These are phyloP conservation scores for Croton laevigatus DNA, from an alignment of 441 rosid species.

Conservation along the genomic window DNA sequence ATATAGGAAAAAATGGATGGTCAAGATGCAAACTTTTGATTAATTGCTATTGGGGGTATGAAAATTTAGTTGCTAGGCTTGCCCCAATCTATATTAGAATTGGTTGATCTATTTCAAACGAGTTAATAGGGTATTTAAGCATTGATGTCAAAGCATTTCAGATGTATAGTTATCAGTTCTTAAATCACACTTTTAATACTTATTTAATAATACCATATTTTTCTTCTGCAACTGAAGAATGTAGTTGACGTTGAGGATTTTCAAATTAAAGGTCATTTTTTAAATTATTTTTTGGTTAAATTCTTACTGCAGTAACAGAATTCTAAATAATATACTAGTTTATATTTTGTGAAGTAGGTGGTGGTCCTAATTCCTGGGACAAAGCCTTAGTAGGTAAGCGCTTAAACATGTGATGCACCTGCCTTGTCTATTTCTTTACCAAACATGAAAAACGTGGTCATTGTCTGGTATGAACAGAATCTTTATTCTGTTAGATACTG, in stretches of 20 bases:
- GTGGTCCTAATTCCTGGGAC: too few relatives aligned
- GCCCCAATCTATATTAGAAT: background rate
- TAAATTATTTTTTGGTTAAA: background rate
- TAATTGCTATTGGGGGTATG: background rate
- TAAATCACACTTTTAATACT: conserved; percentile 5
- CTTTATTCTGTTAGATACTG: background rate
- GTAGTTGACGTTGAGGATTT: too few relatives aligned
- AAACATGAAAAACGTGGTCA: background rate
- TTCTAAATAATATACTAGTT: too few relatives aligned
- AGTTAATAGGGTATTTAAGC: conserved; percentile 3
- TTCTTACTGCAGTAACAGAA: too few relatives aligned
- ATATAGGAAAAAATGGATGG: background rate
- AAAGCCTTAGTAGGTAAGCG: background rate
- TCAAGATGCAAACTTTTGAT: background rate
- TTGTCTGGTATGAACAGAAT: background rate
- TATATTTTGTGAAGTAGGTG: too few relatives aligned
- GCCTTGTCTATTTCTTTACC: conserved; percentile 8
- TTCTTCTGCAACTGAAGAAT: background rate
- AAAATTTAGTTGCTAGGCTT: conserved; percentile 1
- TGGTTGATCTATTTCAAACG: conserved; percentile 7
- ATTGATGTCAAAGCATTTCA: conserved; percentile 6
- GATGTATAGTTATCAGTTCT: conserved; percentile 15
- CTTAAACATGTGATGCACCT: conserved; percentile 14
- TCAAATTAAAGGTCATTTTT: background rate
- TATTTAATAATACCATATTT: conserved; percentile 1